Base-by-base conservation (phyloP, 2,329 filamentous ascomycete genomes). In the Phoma sp. region DNA sequence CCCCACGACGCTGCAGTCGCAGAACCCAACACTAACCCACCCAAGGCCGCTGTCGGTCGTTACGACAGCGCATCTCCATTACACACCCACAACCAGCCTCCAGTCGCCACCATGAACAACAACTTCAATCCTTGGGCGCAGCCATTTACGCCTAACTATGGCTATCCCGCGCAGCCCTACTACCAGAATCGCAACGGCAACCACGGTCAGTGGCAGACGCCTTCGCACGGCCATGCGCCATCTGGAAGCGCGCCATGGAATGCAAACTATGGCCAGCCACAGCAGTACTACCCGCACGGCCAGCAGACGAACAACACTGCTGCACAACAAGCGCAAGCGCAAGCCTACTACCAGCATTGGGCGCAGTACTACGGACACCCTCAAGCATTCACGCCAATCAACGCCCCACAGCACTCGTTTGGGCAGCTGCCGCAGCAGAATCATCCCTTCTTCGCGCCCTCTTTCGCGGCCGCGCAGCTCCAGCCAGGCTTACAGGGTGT, bases 1-100 rank as follows among this genome's bases (percentile, higher is more conserved):
- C 59, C 59, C 66, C 65, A 65, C 60, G 58, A 58, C 56, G 20
- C 58, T 58, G 55, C 56, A 45, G 57, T 62, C 58, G 54, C 58
- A 62, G 60, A 58, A 53, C 57, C 62, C 53, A 52, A 47, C 62
- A 63, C 65, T 69, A 64, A 69, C 65, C 58, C 56, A 33, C 40
- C 18, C 59, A 60, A 66, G 62, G 60, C 62, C 56, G 58, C 56
- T 53, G 47, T 45, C 58, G 60, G 64, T 64, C 64, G 51, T 60
- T 47, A 54, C 47, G 54, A 66, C 53, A 61, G 59, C 52, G 57
- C 43, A 46, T 47, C 48, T 37, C 42, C 42, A 6, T 47, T 53
- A 47, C 56, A 50, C 21, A 30, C 47, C 42, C 32, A 50, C 52
- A 36, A 32, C 28, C 34, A 46, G 17, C 38, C 47, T 47, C n/a